Evolutionary conservation across 2,329 filamentous ascomycete species (phyloP), one percentile per base, ranked within the genome.

Genomic region (Phialophora expanda): DNA sequence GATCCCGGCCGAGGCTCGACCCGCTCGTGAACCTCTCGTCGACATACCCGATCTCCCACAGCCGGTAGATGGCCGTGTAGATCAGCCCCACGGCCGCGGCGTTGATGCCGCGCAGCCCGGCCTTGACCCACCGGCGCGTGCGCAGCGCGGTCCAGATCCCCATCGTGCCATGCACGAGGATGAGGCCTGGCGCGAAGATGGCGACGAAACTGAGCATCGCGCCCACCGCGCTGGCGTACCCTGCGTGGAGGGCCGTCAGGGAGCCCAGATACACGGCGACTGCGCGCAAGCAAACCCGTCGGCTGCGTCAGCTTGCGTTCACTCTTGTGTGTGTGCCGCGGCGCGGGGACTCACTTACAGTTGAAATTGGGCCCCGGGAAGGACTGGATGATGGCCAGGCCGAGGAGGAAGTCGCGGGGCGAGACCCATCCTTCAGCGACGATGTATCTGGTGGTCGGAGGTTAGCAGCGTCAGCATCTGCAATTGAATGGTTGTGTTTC

Each of bases 401-500:
- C 90, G 56, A 92, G 85, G 0, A 92, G 79, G 73, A 92, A 92
- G 73, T 92, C 88, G 2, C 90, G 84, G 0, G 87, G 80, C 0
- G 84, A 85, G 0, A 92, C 89, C 89, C 89, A 92, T 6, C 87
- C 87, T 26, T 89, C 87, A 0, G 83, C 81, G 0, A 92, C 90
- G 38, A 91, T 80, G 70, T 81, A 81, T 34, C 87, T 83, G 22
- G 14, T 83, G 22, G 14, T 7, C 17, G 38, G 17, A 44, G 17
- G 6, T 17, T 34, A 9, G 38, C 38, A 44, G 17, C 17, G 38
- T 44, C 14, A 44, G 38, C 6, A 44, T 17, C 30, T 8, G 17
- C 20, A 8, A 17, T 41, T 7, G 2, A 44, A 5, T 8, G 17
- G 34, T 44, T 44, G 38, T 17, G 14, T 44, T 44, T n/a, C 17